Base-by-base conservation (phyloP, 306 rosid genomes). In the Quercus mongolica region DNA sequence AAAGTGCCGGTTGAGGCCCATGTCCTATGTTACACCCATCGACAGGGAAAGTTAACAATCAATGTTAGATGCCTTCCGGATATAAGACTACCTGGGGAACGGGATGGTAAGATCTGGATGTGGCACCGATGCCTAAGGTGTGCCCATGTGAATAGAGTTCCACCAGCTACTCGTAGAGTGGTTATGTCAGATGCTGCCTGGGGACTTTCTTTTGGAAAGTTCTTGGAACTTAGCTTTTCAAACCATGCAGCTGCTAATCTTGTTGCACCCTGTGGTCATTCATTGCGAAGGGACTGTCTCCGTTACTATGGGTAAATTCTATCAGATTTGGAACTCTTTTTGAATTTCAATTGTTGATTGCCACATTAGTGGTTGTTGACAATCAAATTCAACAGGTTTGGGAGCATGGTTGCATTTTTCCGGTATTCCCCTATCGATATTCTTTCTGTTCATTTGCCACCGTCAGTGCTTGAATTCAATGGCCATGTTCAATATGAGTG, bases 181-280 rank as follows among this genome's bases (percentile, higher is more conserved):
- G 81, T 96, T 79, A 96, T 96, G 99, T 96, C 99, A 0, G 96
- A 96, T 89, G 98, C 99, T 74, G 99, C 99, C 3, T 96, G 99
- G 99, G 98, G 97, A 52, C 91, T 96, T 83, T 93, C 99, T 70
- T 92, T 96, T 86, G 99, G 99, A 75, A 96, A 96, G 86, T 96
- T 96, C 85, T 88, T 96, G 92, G 99, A 96, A 83, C 94, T 96
- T 72, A 92, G 99, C 86, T 96, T 96, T 80, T 95, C 99, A 79
- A 95, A 95, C 82, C 96, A 95, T 81, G 98, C 99, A 55, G 90
- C 99, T 80, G 98, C 99, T 5, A 93, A 96, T 84, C 97, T 97
- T 25, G 90, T 93, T 54, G 99, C 99, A 46, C 85, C 87, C 74
- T 96, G 99, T 78, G 99, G 99, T 54, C 99, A 96, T 88, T 96